Percentiles rank a stretch among this genome's conserved stretches.
phyloP scores from a whole-genome alignment of 305 asterid species.

The Fraxinus sp. region DNA sequence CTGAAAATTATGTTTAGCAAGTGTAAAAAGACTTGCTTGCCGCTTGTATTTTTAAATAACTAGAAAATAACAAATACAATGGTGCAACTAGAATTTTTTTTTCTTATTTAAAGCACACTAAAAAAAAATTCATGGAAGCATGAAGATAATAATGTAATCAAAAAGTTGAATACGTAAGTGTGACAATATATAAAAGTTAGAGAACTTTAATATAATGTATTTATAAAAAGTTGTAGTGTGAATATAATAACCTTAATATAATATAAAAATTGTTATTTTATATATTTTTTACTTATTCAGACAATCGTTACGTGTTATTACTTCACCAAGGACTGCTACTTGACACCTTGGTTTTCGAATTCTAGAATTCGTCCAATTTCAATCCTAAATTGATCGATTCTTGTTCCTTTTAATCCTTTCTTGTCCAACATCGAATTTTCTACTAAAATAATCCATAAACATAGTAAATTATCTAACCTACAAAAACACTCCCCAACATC shows the following conservation, averaged over 20 bases:
- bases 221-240: background rate
- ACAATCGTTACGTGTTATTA: background rate
- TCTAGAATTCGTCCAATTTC: background rate
- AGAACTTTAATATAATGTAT: too few relatives aligned
- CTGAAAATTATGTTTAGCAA: background rate
- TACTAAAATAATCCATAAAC: background rate
- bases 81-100: background rate
- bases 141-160: background rate
- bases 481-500: background rate
- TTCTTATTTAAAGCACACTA: background rate
- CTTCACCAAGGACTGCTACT: background rate
- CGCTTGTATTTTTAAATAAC: background rate
- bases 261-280: background rate
- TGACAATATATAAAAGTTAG: background rate
- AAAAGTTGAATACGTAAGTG: background rate
- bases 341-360: background rate
- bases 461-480: background rate
- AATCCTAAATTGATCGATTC: background rate
- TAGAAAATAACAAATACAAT: too few relatives aligned
- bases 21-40: background rate
- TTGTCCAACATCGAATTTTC: background rate
- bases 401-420: background rate
- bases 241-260: too few relatives aligned
- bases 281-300: background rate
- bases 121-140: background rate